Evolutionary conservation across 1,284 basidiomycete species (phyloP).

Genomic region (Boletus austroedulis): DNA sequence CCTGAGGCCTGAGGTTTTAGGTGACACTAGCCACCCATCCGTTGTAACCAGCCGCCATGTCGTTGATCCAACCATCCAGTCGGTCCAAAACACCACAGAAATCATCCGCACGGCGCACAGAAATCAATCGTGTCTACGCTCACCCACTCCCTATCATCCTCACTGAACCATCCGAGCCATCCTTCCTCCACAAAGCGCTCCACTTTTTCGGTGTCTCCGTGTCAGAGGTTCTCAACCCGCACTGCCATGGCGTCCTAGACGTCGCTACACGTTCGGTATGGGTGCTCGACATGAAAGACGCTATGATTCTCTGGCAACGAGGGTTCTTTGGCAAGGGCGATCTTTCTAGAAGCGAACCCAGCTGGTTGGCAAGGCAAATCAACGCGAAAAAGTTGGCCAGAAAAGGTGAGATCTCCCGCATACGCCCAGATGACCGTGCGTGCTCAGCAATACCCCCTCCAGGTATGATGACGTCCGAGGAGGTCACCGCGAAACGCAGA

Average conservation of each 20-base stretch:
- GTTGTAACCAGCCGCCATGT: constrained; percentile 42
- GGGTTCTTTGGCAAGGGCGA: constrained; percentile 99
- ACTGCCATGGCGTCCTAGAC: constrained; percentile 72
- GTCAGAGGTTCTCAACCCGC: constrained; percentile 53
- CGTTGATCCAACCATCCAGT: constrained; percentile 43
- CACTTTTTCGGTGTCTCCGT: constrained; percentile 53
- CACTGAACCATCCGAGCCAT: constrained; percentile 39
- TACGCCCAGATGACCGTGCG: too few species aligned
- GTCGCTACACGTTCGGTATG: constrained; percentile 75
- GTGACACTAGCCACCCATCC: too few species aligned
- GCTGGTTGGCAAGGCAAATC: constrained; percentile 78
- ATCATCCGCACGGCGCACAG: constrained; percentile 50
- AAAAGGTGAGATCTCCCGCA: constrained; percentile 46
- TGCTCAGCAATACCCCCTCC: not conserved
- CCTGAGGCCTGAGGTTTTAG: too few species aligned
- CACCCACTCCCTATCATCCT: constrained; percentile 63
- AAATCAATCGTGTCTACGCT: constrained; percentile 65
- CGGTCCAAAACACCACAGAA: constrained; percentile 41
- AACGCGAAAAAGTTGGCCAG: constrained; percentile 59
- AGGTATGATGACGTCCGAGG: constrained; percentile 70
- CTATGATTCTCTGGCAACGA: constrained; percentile 75
- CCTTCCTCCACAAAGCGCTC: constrained; percentile 43
- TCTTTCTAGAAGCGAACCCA: constrained; percentile 91
- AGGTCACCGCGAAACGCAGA: constrained; percentile 81
- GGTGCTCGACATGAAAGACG: constrained; percentile 63